phyloP scores from a whole-genome alignment of 108 stramenopile species.

The Nannochloropsis salina region DNA sequence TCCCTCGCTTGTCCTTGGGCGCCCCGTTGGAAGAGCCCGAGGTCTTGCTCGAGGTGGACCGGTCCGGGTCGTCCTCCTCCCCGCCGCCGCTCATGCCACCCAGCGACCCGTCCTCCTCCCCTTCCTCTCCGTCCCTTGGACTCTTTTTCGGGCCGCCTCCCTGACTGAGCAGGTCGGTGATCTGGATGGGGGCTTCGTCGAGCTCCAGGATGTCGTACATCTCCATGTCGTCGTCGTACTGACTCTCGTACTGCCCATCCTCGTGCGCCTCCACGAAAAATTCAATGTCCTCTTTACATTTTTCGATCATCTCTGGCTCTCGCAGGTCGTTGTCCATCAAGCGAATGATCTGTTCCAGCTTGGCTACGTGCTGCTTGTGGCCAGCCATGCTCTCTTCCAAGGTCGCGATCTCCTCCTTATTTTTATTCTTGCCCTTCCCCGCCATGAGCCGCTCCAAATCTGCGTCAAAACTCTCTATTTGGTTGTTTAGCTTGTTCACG shows the following conservation, averaged over 20 bases:
- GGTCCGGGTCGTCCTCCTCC: not conserved
- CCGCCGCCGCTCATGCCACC: not conserved
- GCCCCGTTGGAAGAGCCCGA: not conserved
- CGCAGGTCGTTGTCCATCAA: constrained; percentile 86
- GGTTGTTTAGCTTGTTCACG: constrained; percentile 41
- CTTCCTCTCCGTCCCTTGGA: constrained; percentile 53
- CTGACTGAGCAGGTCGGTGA: not conserved
- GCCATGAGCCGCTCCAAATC: constrained; percentile 48
- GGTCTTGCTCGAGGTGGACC: not conserved
- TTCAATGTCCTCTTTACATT: constrained; percentile 85
- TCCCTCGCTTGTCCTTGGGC: not conserved
- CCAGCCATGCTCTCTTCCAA: constrained; percentile 63
- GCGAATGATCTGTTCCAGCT: constrained; percentile 86
- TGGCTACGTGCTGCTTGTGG: constrained; percentile 81
- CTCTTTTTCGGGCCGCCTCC: constrained; percentile 8
- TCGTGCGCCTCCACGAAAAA: constrained; percentile 84
- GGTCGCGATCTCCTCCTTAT: constrained; percentile 61
- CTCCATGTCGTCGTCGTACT: constrained; percentile 69
- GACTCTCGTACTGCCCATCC: constrained; percentile 74
- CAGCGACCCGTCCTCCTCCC: not conserved
- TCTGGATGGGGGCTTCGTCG: constrained; percentile 65
- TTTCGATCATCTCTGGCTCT: constrained; percentile 70
- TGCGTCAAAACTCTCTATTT: constrained; percentile 50
- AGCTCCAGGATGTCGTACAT: constrained; percentile 80
- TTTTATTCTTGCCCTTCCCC: constrained; percentile 47